These are phyloP conservation scores for Dillenia turbinata DNA, from an alignment of 164 flowering plant genomes.

Conservation along the genomic window DNA sequence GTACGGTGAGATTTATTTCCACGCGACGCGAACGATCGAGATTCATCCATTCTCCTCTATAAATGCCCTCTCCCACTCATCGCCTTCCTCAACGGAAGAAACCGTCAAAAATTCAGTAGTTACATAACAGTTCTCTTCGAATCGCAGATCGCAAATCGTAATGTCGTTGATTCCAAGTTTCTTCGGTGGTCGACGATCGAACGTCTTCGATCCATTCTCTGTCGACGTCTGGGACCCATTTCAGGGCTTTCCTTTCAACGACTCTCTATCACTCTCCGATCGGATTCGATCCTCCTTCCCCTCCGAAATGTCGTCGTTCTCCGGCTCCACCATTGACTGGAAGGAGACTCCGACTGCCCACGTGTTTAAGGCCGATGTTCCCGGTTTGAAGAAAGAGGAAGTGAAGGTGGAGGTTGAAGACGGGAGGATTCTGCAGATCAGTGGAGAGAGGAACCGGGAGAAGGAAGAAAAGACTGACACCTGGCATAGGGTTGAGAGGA, in stretches of 20 bases:
- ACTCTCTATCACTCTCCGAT: conserved; percentile 10
- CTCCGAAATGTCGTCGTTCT: conserved; percentile 16
- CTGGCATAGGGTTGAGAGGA: conserved; percentile 38
- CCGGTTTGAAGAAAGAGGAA: conserved; percentile 38
- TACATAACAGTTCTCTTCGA: too few relatives aligned
- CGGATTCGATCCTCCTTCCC: conserved; percentile 1
- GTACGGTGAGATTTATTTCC: too few relatives aligned
- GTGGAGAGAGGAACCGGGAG: conserved; percentile 35
- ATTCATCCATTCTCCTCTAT: too few relatives aligned
- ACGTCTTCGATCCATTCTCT: conserved; percentile 27
- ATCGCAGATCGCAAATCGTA: too few relatives aligned
- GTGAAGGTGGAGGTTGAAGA: conserved; percentile 42
- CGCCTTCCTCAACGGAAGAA: too few relatives aligned
- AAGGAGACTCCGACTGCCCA: conserved; percentile 36
- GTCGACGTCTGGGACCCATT: conserved; percentile 27
- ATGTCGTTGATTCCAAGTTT: conserved; percentile 19
- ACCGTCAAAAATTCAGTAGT: too few relatives aligned
- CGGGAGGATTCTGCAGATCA: conserved; percentile 25
- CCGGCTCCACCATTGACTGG: conserved; percentile 26
- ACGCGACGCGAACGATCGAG: too few relatives aligned
- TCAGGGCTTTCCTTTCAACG: conserved; percentile 16
- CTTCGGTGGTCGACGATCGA: conserved; percentile 19
- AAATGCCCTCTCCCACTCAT: too few relatives aligned
- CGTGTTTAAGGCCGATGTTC: conserved; percentile 35
- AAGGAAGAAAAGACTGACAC: conserved; percentile 34